These are phyloP conservation scores for Leccinum fallax DNA, from an alignment of 1,284 basidiomycete species.

Conservation along the genomic window DNA sequence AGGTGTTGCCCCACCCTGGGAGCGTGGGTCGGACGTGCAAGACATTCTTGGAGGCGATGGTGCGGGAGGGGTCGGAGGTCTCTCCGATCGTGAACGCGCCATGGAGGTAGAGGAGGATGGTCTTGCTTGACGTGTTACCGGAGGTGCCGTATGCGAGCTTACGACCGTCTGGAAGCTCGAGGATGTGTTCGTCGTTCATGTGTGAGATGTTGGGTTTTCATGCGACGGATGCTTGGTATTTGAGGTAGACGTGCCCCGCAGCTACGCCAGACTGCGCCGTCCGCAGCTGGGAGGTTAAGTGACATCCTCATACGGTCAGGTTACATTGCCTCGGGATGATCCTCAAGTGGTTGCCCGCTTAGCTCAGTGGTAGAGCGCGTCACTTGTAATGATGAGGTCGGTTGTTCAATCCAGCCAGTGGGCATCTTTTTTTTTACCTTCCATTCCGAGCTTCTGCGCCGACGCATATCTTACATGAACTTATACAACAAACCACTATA, in stretches of 20 bases:
- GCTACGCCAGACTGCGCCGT: background rate
- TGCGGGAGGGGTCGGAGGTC: constrained; percentile 34
- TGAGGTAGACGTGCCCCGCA: constrained; percentile 3
- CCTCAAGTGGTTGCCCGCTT: constrained; percentile 19
- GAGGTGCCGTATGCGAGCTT: constrained; percentile 52
- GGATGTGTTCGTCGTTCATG: constrained; percentile 37
- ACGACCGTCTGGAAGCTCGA: constrained; percentile 47
- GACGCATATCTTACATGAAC: no score
- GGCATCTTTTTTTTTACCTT: constrained; percentile 13
- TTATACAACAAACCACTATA: background rate
- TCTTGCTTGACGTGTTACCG: constrained; percentile 48
- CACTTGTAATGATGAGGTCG: constrained; percentile 52
- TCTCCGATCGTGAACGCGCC: constrained; percentile 52
- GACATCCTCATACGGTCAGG: background rate
- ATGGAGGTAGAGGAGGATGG: constrained; percentile 55
- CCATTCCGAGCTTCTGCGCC: no score
- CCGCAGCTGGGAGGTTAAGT: constrained; percentile 3
- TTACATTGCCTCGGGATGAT: background rate
- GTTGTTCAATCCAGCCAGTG: constrained; percentile 48
- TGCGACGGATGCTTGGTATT: background rate
- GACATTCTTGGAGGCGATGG: constrained; percentile 42
- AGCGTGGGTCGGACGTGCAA: constrained; percentile 54
- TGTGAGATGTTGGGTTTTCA: background rate
- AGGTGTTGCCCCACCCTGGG: constrained; percentile 58
- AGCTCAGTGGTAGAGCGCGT: constrained; percentile 55